Percentiles rank a stretch among this genome's conserved stretches.
Evolutionary conservation across 2,329 filamentous ascomycete species (phyloP).

Genomic region (Sporothrix brasiliensis): DNA sequence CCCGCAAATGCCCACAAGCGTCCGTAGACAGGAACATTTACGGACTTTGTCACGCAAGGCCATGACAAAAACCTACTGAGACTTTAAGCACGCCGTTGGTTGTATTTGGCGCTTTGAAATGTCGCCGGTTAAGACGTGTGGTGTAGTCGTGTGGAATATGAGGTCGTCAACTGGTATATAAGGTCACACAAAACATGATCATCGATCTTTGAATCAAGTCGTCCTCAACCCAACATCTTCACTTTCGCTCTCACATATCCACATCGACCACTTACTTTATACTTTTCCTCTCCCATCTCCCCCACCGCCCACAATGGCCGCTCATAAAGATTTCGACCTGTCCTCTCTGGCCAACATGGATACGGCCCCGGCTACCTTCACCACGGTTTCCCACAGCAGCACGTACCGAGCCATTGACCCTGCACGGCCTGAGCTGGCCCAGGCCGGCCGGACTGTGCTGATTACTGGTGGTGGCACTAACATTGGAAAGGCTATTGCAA

Average conservation of each 20-base stretch:
- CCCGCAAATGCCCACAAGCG: conserved; percentile 8
- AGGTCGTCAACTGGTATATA: too few relatives aligned
- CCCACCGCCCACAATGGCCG: not conserved
- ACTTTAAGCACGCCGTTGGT: too few relatives aligned
- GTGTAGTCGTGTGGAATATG: too few relatives aligned
- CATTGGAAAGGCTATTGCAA: conserved; percentile 34
- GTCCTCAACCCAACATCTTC: too few relatives aligned
- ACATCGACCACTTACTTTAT: not conserved
- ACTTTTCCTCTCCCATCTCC: not conserved
- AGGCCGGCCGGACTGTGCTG: conserved; percentile 48
- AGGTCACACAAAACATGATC: too few relatives aligned
- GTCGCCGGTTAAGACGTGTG: too few relatives aligned
- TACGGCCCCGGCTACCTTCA: conserved; percentile 20
- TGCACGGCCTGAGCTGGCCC: conserved; percentile 45
- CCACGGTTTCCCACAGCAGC: conserved; percentile 38
- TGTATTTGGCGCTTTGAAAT: too few relatives aligned
- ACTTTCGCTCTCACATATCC: not conserved
- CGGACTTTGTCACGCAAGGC: not conserved
- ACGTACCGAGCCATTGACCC: conserved; percentile 47
- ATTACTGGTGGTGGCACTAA: conserved; percentile 33
- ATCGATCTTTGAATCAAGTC: too few relatives aligned
- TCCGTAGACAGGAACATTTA: not conserved
- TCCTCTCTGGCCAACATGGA: not conserved
- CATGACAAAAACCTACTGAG: not conserved
- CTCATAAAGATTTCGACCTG: not conserved